phyloP scores from a whole-genome alignment of 352 stramenopile species.

The Pythium rhizo-oryzae region DNA sequence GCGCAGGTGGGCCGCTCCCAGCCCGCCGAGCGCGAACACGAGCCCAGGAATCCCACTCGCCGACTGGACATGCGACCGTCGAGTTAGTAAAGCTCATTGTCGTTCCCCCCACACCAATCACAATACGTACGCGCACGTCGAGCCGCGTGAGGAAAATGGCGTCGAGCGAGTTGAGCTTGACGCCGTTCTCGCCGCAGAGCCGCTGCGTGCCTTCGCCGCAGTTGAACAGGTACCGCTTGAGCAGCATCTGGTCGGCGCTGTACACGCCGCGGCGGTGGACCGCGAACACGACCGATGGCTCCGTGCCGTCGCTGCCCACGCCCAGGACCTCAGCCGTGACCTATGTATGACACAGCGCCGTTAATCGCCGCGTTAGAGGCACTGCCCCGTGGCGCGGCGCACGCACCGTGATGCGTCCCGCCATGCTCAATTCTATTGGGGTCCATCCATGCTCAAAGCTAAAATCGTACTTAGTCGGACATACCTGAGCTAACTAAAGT shows the following conservation, averaged over 20 bases:
- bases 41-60: constrained; percentile 69
- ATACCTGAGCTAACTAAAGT: too few species aligned
- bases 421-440: neutral
- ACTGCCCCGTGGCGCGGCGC: neutral
- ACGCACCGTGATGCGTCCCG: constrained; percentile 14
- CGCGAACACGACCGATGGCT: constrained; percentile 67
- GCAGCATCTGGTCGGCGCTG: constrained; percentile 58
- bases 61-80: constrained; percentile 32
- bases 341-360: constrained; percentile 12
- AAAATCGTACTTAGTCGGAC: too few species aligned
- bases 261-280: constrained; percentile 69
- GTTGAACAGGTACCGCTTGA: constrained; percentile 75
- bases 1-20: constrained; percentile 46
- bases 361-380: neutral
- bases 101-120: neutral
- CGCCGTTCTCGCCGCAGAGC: constrained; percentile 65
- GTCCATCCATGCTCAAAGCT: too few species aligned
- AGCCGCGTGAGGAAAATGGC: constrained; percentile 74
- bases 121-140: constrained; percentile 43
- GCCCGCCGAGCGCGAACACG: constrained; percentile 62
- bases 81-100: too few species aligned
- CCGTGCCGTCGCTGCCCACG: constrained; percentile 63
- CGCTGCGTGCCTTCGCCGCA: constrained; percentile 72
- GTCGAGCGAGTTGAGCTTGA: constrained; percentile 72
- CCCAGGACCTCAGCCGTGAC: constrained; percentile 63